Evolutionary conservation across 306 rosid species (phyloP).

Genomic region (Dryas drummondii): DNA sequence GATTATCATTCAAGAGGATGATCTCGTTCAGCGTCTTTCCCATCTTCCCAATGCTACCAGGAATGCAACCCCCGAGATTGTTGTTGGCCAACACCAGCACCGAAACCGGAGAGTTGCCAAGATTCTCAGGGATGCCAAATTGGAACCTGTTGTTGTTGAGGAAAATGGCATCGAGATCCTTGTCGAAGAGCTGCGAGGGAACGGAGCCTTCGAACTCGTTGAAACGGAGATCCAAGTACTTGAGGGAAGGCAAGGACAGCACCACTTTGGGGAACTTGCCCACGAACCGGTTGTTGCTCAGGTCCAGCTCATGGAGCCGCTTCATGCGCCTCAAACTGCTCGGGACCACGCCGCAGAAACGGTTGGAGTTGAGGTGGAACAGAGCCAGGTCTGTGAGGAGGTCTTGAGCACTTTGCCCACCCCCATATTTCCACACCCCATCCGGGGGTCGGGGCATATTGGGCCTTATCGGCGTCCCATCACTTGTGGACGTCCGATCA

Average conservation of each 20-base stretch:
- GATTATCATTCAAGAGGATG: constrained; percentile 29
- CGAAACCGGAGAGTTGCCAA: constrained; percentile 34
- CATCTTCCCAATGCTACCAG: constrained; percentile 32
- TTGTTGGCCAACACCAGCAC: constrained; percentile 35
- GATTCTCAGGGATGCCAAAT: constrained; percentile 28
- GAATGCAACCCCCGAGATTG: constrained; percentile 31
- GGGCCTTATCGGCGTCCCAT: too few species aligned
- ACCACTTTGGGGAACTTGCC: constrained; percentile 26
- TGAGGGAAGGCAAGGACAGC: constrained; percentile 31
- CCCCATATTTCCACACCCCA: too few species aligned
- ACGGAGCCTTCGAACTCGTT: constrained; percentile 33
- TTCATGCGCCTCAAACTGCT: constrained; percentile 15
- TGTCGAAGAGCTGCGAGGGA: constrained; percentile 29
- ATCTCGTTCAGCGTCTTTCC: constrained; percentile 30
- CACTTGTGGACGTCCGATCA: too few species aligned
- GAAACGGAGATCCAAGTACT: constrained; percentile 30
- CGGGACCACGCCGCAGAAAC: constrained; percentile 33
- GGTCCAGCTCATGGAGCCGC: constrained; percentile 31
- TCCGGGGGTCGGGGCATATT: too few species aligned
- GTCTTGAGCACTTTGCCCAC: too few species aligned
- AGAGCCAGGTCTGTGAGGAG: constrained; percentile 30
- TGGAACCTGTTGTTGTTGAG: constrained; percentile 31
- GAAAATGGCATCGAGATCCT: constrained; percentile 26
- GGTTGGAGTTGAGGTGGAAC: constrained; percentile 34
- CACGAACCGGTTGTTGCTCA: constrained; percentile 33